phyloP scores from a whole-genome alignment of 2,329 filamentous ascomycete species.

The Aureobasidium sp. region DNA sequence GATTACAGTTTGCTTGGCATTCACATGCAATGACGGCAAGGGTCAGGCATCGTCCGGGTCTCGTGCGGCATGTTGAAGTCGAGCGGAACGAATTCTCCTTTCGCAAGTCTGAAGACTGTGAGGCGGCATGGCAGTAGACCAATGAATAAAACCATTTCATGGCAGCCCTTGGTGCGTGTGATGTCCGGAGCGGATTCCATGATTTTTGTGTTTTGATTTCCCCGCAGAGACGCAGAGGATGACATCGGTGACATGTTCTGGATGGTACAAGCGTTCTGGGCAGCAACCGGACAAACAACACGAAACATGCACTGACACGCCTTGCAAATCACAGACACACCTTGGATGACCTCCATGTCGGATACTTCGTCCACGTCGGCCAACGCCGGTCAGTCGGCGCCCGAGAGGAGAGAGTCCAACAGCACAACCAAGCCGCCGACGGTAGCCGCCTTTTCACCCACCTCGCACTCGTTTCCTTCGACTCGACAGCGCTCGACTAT shows the following conservation, averaged over 20 bases:
- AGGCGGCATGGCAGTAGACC: slow-evolving; percentile 4
- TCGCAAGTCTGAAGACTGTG: background rate
- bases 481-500: slow-evolving; percentile 77
- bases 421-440: slow-evolving; percentile 48
- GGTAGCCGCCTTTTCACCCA: slow-evolving; percentile 82
- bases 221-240: slow-evolving; percentile 7
- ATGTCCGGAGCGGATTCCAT: background rate
- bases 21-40: slow-evolving; percentile 13
- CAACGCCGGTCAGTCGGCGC: slow-evolving; percentile 32
- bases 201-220: background rate
- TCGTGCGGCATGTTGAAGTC: slow-evolving; percentile 8
- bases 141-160: slow-evolving; percentile 1
- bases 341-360: slow-evolving; percentile 50
- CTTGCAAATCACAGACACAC: slow-evolving; percentile 30
- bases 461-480: slow-evolving; percentile 57
- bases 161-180: slow-evolving; percentile 11
- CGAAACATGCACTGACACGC: slow-evolving; percentile 18
- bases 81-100: background rate
- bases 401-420: slow-evolving; percentile 25
- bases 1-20: background rate
- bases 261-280: background rate
- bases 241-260: slow-evolving; percentile 8
- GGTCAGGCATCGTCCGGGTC: background rate
- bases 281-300: background rate
- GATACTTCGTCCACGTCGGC: slow-evolving; percentile 33